A percentile compares a stretch with the other conserved stretches of the same genome.
Conservation (phyloP, 1,284 basidiomycete genomes). For the Ustanciosporium gigantosporum region DNA sequence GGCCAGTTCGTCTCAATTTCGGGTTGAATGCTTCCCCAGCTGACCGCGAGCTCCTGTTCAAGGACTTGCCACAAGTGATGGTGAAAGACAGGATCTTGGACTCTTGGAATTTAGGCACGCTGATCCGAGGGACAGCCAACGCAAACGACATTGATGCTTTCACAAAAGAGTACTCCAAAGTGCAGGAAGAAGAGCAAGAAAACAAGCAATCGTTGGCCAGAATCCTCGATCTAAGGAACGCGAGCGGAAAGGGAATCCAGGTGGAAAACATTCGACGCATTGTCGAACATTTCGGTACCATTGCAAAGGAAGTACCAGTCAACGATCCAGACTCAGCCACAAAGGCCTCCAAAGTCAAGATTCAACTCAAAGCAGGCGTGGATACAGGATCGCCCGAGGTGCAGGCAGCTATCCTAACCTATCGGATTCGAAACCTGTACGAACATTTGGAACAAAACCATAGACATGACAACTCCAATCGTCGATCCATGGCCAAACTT, state of each 20-base stretch:
- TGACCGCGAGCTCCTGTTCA: conserved; percentile 53
- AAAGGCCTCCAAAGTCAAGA: too few species aligned
- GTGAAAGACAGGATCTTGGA: conserved; percentile 54
- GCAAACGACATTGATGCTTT: conserved; percentile 39
- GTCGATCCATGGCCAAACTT: conserved; percentile 72
- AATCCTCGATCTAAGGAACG: conserved; percentile 81
- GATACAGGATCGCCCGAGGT: conserved; percentile 84
- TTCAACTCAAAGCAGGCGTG: too few species aligned
- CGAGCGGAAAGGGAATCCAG: conserved; percentile 79
- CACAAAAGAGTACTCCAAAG: conserved; percentile 32
- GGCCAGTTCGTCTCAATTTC: conserved; percentile 55
- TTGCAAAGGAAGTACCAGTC: too few species aligned
- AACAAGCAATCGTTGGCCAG: conserved; percentile 73
- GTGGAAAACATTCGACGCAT: conserved; percentile 83
- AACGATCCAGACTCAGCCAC: too few species aligned
- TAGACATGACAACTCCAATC: conserved; percentile 78
- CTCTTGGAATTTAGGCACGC: conserved; percentile 29
- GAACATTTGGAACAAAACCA: conserved; percentile 70
- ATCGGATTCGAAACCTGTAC: conserved; percentile 81
- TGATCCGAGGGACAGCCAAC: conserved; percentile 31
- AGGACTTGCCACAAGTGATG: conserved; percentile 53
- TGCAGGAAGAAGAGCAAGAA: conserved; percentile 63
- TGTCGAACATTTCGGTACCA: conserved; percentile 74
- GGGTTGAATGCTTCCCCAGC: conserved; percentile 30
- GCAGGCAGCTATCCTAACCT: conserved; percentile 85